Percentiles rank a stretch among this genome's conserved stretches.
Conservation (phyloP, 1,284 basidiomycete genomes). For the Cryptococcus amylolentus region DNA sequence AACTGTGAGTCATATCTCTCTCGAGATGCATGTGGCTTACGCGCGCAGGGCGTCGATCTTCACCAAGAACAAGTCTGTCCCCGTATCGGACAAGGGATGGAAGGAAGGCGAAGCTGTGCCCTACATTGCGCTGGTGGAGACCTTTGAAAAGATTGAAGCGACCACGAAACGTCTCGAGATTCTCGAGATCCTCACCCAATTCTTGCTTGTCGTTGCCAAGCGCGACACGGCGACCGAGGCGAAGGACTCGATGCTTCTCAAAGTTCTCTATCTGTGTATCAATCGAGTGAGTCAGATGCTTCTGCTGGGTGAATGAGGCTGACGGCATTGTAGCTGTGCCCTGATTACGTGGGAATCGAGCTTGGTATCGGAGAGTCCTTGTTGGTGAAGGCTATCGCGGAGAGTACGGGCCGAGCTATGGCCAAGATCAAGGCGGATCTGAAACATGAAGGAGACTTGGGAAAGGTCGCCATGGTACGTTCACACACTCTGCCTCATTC, state of each 20-base stretch:
- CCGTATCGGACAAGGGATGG: slow-evolving; percentile 81
- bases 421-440: slow-evolving; percentile 85
- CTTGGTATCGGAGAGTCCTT: slow-evolving; percentile 95
- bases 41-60: slow-evolving; percentile 59
- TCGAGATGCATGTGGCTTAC: not conserved
- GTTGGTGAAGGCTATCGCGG: slow-evolving; percentile 90
- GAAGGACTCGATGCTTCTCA: slow-evolving; percentile 67
- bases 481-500: not conserved
- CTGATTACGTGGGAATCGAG: slow-evolving; percentile 94
- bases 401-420: slow-evolving; percentile 84
- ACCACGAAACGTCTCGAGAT: slow-evolving; percentile 97
- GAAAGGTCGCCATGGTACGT: slow-evolving; percentile 85
- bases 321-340: slow-evolving; percentile 64
- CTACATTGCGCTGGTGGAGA: slow-evolving; percentile 84
- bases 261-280: slow-evolving; percentile 93
- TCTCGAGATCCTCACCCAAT: slow-evolving; percentile 78
- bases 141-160: slow-evolving; percentile 85
- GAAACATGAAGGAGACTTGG: slow-evolving; percentile 90
- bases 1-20: slow-evolving; percentile 54
- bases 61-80: slow-evolving; percentile 57
- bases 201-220: slow-evolving; percentile 84
- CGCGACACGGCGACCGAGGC: slow-evolving; percentile 45
- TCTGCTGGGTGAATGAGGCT: not conserved
- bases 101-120: slow-evolving; percentile 85
- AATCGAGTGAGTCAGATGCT: slow-evolving; percentile 66